Conservation (phyloP, 1,284 basidiomycete species). For the Trametes pubescens region DNA sequence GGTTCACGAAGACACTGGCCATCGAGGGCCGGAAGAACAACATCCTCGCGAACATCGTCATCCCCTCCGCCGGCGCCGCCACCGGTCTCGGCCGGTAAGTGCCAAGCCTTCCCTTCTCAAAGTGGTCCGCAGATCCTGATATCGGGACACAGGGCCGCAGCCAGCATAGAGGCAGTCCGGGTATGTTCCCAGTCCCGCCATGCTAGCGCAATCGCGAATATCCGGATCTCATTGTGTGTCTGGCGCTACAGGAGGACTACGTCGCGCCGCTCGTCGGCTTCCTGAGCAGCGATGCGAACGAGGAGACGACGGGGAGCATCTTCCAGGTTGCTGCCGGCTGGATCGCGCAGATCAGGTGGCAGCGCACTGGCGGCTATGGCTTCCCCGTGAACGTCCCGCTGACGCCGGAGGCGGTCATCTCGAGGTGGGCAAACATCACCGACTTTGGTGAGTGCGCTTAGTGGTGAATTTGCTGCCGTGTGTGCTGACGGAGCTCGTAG, state of each 20-base stretch:
- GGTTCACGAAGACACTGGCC: slow-evolving; percentile 88
- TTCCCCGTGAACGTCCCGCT: slow-evolving; percentile 83
- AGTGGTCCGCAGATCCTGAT: slow-evolving; percentile 10
- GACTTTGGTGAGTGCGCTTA: slow-evolving; percentile 70
- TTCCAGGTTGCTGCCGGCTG: slow-evolving; percentile 95
- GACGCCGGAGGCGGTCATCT: slow-evolving; percentile 80
- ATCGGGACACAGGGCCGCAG: slow-evolving; percentile 70
- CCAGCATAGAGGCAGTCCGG: slow-evolving; percentile 96
- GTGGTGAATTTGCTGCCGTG: background rate
- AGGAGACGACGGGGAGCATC: slow-evolving; percentile 77
- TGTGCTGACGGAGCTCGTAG: slow-evolving; percentile 44
- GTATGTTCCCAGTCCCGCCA: slow-evolving; percentile 43
- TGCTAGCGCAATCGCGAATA: background rate
- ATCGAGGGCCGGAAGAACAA: slow-evolving; percentile 95
- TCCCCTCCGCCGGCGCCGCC: slow-evolving; percentile 66
- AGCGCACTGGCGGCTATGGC: slow-evolving; percentile 87
- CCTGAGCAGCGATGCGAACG: slow-evolving; percentile 86
- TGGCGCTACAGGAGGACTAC: slow-evolving; percentile 75
- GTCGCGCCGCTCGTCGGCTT: slow-evolving; percentile 94
- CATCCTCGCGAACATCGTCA: slow-evolving; percentile 89
- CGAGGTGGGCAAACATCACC: slow-evolving; percentile 85
- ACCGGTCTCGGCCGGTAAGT: slow-evolving; percentile 36
- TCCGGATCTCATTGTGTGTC: background rate
- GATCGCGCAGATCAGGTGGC: slow-evolving; percentile 94
- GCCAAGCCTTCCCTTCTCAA: background rate